A percentile compares a stretch with the other conserved stretches of the same genome.
Conservation (phyloP, 75 land plant genomes). For the Cunninghamia lanceolata region DNA sequence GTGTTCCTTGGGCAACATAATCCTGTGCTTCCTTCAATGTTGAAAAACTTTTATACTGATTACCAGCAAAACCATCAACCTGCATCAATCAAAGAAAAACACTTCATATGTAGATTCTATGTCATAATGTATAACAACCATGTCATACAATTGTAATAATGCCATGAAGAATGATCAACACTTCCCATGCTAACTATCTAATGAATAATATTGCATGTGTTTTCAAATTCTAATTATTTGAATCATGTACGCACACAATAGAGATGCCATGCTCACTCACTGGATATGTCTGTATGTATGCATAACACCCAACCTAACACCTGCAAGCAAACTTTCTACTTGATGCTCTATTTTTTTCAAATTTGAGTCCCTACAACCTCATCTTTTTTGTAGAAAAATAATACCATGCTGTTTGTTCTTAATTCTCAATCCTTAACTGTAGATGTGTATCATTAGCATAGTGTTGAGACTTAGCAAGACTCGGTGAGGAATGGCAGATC, state of each 20-base stretch:
- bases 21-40: conserved; percentile 10
- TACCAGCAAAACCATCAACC: conserved; percentile 6
- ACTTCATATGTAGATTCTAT: neutral
- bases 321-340: neutral
- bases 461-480: neutral
- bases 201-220: neutral
- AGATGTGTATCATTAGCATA: neutral
- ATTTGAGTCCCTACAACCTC: neutral
- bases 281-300: neutral
- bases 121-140: neutral
- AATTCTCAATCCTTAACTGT: neutral
- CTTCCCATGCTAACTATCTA: neutral
- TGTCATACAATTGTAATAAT: neutral
- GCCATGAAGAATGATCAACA: neutral
- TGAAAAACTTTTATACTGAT: neutral
- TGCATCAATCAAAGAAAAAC: neutral
- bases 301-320: neutral
- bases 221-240: neutral
- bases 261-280: neutral
- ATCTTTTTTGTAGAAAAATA: neutral
- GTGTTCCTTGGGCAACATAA: neutral
- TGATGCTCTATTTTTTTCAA: neutral
- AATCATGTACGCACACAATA: neutral
- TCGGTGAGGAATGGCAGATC: neutral
- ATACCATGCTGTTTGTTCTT: neutral